Evolutionary conservation across 441 rosid genomes (phyloP).

Genomic region (Populus hybrid): DNA sequence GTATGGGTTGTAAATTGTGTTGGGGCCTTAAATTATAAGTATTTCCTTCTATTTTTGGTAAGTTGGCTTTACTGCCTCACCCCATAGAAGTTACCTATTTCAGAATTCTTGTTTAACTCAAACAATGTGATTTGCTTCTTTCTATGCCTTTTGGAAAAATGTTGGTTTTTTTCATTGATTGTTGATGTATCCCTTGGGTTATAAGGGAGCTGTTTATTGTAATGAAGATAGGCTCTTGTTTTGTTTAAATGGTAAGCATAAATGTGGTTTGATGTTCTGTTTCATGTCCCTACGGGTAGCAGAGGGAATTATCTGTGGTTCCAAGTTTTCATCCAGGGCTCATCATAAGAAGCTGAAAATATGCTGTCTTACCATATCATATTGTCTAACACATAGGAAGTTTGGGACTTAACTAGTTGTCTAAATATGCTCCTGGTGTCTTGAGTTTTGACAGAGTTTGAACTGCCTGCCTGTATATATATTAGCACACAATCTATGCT

Average conservation of each 20-base stretch:
- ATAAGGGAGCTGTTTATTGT: not conserved
- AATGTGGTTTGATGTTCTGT: not conserved
- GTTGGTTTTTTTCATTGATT: not conserved
- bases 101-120: not conserved
- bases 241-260: not conserved
- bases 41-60: conserved; percentile 86
- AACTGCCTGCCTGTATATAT: not conserved
- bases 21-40: conserved; percentile 82
- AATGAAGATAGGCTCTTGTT: not conserved
- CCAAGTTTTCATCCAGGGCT: not conserved
- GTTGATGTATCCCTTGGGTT: not conserved
- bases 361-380: not conserved
- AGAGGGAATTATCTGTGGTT: not conserved
- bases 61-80: conserved; percentile 24
- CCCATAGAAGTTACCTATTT: not conserved
- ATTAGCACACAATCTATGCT: not conserved
- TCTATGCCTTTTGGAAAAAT: not conserved
- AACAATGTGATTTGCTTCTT: not conserved
- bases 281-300: not conserved
- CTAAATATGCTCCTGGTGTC: not conserved
- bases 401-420: not conserved
- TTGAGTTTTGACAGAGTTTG: not conserved
- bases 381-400: not conserved
- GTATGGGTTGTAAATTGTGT: conserved; percentile 96
- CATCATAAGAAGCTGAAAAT: not conserved